These are phyloP conservation scores for Apiospora kogelbergensis DNA, from an alignment of 2,329 filamentous ascomycete species.

Conservation along the genomic window DNA sequence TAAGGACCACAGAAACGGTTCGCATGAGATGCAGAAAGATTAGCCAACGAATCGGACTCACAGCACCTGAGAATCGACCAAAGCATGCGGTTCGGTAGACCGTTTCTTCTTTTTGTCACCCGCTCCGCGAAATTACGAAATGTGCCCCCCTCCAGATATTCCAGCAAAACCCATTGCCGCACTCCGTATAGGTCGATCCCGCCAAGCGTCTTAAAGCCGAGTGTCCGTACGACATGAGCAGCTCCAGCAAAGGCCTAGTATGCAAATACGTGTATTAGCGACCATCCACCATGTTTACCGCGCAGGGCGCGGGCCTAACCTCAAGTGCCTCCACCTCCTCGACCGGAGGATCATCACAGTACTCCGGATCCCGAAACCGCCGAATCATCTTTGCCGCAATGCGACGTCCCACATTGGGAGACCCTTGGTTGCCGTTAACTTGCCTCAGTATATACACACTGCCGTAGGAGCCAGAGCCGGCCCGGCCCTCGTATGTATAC, in stretches of 20 bases:
- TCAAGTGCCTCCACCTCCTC: neutral
- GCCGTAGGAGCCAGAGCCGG: neutral
- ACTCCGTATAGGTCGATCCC: neutral
- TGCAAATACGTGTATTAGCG: neutral
- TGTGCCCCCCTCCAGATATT: neutral
- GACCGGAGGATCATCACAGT: neutral
- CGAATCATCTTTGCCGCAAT: neutral
- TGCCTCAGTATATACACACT: neutral
- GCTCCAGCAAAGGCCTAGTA: neutral
- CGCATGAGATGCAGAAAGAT: neutral
- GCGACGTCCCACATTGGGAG: neutral
- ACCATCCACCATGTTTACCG: neutral
- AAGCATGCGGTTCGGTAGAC: neutral
- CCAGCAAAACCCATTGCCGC: neutral
- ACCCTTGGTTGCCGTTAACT: neutral
- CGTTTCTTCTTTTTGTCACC: neutral
- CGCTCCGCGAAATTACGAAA: neutral
- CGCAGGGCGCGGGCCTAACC: neutral
- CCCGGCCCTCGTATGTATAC: neutral
- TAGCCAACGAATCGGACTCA: neutral
- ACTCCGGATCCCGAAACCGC: neutral
- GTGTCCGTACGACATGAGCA: neutral
- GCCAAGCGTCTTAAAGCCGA: neutral
- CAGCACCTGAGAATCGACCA: neutral
- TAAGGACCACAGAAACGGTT: too few species aligned